A percentile compares a stretch with the other conserved stretches of the same genome.
Conservation (phyloP, 768 basidiomycete species). For the Boletellus emodensis region DNA sequence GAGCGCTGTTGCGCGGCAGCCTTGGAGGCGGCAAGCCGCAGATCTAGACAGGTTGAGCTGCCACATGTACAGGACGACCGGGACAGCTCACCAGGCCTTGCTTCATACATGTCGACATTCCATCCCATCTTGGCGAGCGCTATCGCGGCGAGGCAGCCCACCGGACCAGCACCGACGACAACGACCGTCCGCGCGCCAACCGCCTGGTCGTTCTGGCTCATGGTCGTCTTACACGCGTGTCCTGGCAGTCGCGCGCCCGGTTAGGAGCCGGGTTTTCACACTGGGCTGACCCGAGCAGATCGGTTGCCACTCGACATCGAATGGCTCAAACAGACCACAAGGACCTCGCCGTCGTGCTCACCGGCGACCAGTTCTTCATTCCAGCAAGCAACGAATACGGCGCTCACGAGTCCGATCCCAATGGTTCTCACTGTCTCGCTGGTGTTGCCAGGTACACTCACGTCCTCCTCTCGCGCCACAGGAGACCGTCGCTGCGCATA, state of each 20-base stretch:
- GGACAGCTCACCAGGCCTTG: conserved; percentile 58
- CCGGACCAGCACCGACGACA: conserved; percentile 87
- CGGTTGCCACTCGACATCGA: too few relatives aligned
- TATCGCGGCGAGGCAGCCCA: conserved; percentile 88
- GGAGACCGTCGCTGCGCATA: conserved; percentile 65
- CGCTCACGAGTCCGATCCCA: conserved; percentile 35
- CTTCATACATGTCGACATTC: conserved; percentile 76
- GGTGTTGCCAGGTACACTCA: conserved; percentile 8
- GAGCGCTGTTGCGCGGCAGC: conserved; percentile 71
- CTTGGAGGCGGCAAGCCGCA: conserved; percentile 69
- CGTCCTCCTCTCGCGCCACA: conserved; percentile 13
- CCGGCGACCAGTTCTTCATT: conserved; percentile 52
- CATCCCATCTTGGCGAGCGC: conserved; percentile 85
- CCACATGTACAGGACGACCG: conserved; percentile 3
- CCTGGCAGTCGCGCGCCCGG: too few relatives aligned
- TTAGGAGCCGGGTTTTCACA: too few relatives aligned
- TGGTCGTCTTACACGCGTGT: conserved; percentile 2
- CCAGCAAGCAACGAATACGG: conserved; percentile 53
- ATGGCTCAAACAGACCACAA: conserved; percentile 16
- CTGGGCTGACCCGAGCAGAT: too few relatives aligned
- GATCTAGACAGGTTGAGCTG: conserved; percentile 46
- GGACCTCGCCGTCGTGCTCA: conserved; percentile 30
- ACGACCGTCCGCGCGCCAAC: conserved; percentile 43
- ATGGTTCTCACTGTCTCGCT: conserved; percentile 33
- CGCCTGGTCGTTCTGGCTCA: conserved; percentile 10